Evolutionary conservation across 2,329 filamentous ascomycete species (phyloP), one percentile per base, ranked within the genome.

Genomic region (Raffaelea albimanens): DNA sequence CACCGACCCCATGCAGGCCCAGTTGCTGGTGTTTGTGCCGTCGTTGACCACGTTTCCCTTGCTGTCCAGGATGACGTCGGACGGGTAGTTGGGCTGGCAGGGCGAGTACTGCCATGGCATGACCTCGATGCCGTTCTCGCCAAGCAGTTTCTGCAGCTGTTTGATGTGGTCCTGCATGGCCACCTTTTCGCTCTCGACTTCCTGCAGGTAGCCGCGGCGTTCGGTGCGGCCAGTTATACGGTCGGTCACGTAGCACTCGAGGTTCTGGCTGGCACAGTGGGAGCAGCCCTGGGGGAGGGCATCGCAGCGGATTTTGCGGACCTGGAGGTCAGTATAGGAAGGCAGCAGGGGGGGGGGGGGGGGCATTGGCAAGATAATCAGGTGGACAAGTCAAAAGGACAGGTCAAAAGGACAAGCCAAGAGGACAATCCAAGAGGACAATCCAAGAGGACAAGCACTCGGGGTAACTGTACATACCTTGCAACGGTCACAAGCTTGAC

Each of bases 241-340:
- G 63, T 95, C 88, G 49, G 88, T 95, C 46, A 89, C 89, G 66
- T 79, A 83, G 67, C 88, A 95, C 59, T 86, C 78, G 57, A 85
- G 79, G 53, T 80, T 81, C 61, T 86, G 85, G 63, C 84, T 81
- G 56, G 79, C 69, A 68, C 88, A 95, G 57, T 87, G 84, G 52
- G 85, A 87, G 67, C 88, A 95, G 53, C 87, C 88, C 55, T 86
- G 83, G 29, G 84, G 80, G 38, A 85, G 72, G 46, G 82, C 83
- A 68, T 94, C 88, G 71, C 88, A 94, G 60, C 86, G 80, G 58
- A 94, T 94, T 67, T 95, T 95, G 56, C 88, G 80, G 49, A 88
- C 73, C 84, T 87, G 25, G 18, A 29, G 58, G 56, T 59, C 40
- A 45, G 22, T 11, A 13, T 11, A 7, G 16, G 22, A 13, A 11